Evolutionary conservation across 257 asterid genomes (phyloP).

Genomic region (Solanum habrochaites): DNA sequence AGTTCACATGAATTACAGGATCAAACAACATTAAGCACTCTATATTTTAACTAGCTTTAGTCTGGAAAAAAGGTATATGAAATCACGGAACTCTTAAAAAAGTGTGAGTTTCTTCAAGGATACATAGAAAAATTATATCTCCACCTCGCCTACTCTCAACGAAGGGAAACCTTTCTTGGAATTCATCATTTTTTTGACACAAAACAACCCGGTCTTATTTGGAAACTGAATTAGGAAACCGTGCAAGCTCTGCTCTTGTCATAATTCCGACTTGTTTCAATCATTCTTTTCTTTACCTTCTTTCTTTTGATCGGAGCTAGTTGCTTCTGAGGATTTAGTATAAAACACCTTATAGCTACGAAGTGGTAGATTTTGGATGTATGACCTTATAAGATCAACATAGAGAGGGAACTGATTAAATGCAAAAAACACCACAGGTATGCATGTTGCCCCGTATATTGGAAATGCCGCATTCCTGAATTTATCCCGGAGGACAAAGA

Average conservation of each 20-base stretch:
- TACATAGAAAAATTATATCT: background rate
- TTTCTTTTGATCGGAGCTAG: background rate
- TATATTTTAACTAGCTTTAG: background rate
- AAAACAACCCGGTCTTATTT: background rate
- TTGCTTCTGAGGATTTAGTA: background rate
- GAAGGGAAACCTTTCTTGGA: background rate
- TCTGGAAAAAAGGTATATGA: background rate
- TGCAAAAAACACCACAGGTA: slow-evolving; percentile 36
- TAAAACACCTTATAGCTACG: slow-evolving; percentile 25
- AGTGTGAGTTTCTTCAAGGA: background rate
- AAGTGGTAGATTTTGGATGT: slow-evolving; percentile 17
- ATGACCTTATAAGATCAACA: slow-evolving; percentile 43
- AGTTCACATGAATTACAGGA: background rate
- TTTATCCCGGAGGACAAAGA: slow-evolving; percentile 25
- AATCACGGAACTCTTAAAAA: background rate
- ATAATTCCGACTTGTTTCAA: background rate
- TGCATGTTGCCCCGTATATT: slow-evolving; percentile 24
- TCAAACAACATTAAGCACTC: background rate
- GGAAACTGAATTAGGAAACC: background rate
- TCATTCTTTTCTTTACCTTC: background rate
- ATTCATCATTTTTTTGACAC: background rate
- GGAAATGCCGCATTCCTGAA: slow-evolving; percentile 22
- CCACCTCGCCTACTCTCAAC: background rate
- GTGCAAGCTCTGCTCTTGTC: background rate
- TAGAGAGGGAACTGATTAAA: slow-evolving; percentile 38